A percentile compares a stretch with the other conserved stretches of the same genome.
Conservation (phyloP, 305 asterid genomes). For the Fraxinus albicans region DNA sequence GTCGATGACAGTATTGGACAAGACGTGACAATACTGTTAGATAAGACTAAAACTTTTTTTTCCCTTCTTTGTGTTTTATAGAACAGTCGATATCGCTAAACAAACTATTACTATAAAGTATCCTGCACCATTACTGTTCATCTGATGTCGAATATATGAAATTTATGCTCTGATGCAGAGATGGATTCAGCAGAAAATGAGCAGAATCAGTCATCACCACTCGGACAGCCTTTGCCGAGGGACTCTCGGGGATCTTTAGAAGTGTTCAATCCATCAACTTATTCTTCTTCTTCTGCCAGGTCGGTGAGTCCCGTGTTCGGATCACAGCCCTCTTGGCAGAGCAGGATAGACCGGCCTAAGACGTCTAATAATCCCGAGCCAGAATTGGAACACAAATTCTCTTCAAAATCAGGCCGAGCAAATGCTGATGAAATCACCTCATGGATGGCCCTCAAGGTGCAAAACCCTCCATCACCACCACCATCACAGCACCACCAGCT, state of each 20-base stretch:
- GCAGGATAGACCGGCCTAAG: slow-evolving; percentile 32
- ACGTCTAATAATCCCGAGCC: slow-evolving; percentile 14
- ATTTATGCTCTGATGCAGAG: slow-evolving; percentile 16
- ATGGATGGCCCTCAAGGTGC: slow-evolving; percentile 92
- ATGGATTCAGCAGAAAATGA: slow-evolving; percentile 49
- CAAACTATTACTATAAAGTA: background rate
- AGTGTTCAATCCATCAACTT: slow-evolving; percentile 71
- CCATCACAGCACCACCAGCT: slow-evolving; percentile 3
- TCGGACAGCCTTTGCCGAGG: slow-evolving; percentile 60
- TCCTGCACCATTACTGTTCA: background rate
- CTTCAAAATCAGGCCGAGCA: slow-evolving; percentile 25
- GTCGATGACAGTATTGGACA: background rate
- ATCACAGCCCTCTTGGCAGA: slow-evolving; percentile 51
- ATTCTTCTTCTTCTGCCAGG: slow-evolving; percentile 29
- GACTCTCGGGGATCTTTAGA: slow-evolving; percentile 85
- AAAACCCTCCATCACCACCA: slow-evolving; percentile 4
- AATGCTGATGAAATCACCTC: slow-evolving; percentile 50
- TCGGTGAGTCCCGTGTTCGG: slow-evolving; percentile 44
- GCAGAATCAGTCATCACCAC: slow-evolving; percentile 35
- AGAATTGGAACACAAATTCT: slow-evolving; percentile 20
- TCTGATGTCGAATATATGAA: background rate
- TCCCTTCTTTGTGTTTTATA: background rate
- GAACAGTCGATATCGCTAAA: background rate
- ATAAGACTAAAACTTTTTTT: background rate
- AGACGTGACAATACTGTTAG: background rate